A percentile compares a stretch with the other conserved stretches of the same genome.
phyloP scores from a whole-genome alignment of 2,329 filamentous ascomycete genomes.

The Calonectria fujianensis region DNA sequence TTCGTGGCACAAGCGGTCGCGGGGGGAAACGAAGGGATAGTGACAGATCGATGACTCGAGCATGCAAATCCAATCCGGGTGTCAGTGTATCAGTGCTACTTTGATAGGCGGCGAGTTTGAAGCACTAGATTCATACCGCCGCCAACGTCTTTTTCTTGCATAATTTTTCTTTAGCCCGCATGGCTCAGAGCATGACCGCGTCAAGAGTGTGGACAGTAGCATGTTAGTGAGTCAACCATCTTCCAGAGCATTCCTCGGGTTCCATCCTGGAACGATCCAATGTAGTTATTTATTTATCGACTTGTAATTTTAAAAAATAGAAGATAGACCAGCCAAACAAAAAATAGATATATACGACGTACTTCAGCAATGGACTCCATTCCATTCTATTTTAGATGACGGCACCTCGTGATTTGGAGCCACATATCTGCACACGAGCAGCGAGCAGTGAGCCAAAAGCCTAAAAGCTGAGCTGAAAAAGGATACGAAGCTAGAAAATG shows the following conservation, averaged over 20 bases:
- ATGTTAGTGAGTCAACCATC: neutral
- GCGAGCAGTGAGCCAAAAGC: neutral
- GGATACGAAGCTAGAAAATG: neutral
- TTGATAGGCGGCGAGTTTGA: neutral
- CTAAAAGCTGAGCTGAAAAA: neutral
- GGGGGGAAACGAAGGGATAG: neutral
- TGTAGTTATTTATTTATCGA: neutral
- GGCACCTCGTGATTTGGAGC: neutral
- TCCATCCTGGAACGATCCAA: neutral
- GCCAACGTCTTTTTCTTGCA: neutral
- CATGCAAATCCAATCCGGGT: too few species aligned
- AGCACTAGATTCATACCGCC: too few species aligned
- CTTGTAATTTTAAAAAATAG: neutral
- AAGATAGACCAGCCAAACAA: neutral
- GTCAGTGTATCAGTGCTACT: neutral
- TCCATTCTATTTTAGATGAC: conserved; percentile 11
- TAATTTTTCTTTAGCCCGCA: neutral
- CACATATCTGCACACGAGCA: neutral
- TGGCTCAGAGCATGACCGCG: neutral
- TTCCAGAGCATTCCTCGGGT: neutral
- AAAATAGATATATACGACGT: neutral
- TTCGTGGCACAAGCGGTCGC: neutral
- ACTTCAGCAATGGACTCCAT: neutral
- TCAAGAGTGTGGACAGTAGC: neutral
- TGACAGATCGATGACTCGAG: neutral